Percentiles rank a stretch among this genome's conserved stretches.
phyloP scores from a whole-genome alignment of 1,284 basidiomycete species.

The Limonomyces culmigenus region DNA sequence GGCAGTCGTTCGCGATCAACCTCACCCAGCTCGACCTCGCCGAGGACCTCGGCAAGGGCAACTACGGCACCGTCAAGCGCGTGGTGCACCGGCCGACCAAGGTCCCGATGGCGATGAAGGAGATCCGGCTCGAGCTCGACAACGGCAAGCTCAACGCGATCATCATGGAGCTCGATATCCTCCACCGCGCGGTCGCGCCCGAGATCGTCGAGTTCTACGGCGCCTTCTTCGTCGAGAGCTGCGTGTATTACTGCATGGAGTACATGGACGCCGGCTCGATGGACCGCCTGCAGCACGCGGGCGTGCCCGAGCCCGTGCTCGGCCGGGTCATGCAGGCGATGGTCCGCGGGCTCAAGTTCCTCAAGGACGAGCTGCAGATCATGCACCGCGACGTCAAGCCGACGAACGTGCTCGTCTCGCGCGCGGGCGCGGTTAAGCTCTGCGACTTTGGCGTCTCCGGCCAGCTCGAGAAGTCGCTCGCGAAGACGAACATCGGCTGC shows the following conservation, averaged over 20 bases:
- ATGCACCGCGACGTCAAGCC: conserved; percentile 98
- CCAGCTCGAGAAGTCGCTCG: conserved; percentile 88
- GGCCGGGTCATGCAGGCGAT: conserved; percentile 70
- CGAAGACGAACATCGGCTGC: conserved; percentile 98
- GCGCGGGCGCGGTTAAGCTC: conserved; percentile 80
- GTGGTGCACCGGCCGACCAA: conserved; percentile 90
- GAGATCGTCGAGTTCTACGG: conserved; percentile 98
- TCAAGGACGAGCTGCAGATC: conserved; percentile 93
- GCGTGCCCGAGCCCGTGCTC: conserved; percentile 77
- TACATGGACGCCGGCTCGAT: conserved; percentile 95
- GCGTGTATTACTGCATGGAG: conserved; percentile 99
- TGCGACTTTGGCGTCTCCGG: conserved; percentile 98
- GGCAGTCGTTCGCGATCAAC: conserved; percentile 87
- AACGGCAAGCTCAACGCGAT: conserved; percentile 90
- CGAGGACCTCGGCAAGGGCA: conserved; percentile 89
- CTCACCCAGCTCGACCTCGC: conserved; percentile 88
- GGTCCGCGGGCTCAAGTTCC: conserved; percentile 85
- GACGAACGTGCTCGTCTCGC: conserved; percentile 89
- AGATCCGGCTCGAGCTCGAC: conserved; percentile 96
- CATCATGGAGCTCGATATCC: conserved; percentile 96
- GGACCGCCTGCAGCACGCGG: conserved; percentile 63
- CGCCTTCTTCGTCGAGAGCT: conserved; percentile 96
- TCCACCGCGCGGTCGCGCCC: conserved; percentile 82
- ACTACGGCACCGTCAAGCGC: conserved; percentile 95
- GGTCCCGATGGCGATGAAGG: conserved; percentile 98